phyloP scores from a whole-genome alignment of 2,329 filamentous ascomycete genomes.

The Colletotrichum lindemuthianum region DNA sequence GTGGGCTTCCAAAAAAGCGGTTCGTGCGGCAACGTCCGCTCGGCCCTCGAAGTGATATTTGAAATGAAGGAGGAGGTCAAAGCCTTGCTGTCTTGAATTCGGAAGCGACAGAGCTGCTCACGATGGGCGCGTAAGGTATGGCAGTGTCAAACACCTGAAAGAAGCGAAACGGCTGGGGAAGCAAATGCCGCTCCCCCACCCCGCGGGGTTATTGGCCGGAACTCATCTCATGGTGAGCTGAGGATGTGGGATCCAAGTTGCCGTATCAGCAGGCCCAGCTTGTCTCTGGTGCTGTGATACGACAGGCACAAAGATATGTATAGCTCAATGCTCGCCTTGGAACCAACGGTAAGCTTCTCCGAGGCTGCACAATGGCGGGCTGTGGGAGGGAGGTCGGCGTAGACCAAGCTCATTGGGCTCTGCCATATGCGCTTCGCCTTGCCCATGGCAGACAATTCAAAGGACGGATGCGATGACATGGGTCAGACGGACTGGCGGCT shows the following conservation, averaged over 20 bases:
- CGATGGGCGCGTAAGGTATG: no score
- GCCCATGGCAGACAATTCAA: conserved; percentile 6
- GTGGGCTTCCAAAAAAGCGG: conserved; percentile 9
- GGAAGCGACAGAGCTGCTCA: no score
- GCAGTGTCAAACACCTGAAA: no score
- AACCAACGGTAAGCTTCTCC: conserved; percentile 23
- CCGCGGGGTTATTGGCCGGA: conserved; percentile 15
- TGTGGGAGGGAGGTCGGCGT: conserved; percentile 3
- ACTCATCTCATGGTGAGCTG: conserved; percentile 29
- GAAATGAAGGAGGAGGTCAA: not conserved
- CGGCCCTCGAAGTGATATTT: conserved; percentile 4
- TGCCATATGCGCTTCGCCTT: conserved; percentile 27
- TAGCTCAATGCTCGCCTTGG: conserved; percentile 9
- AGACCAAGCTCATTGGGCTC: conserved; percentile 25
- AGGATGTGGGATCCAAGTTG: conserved; percentile 24
- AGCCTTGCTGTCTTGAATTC: no score
- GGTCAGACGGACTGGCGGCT: conserved; percentile 11
- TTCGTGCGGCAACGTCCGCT: conserved; percentile 14
- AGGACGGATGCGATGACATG: not conserved
- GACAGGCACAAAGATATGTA: conserved; percentile 15
- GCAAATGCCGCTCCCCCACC: not conserved
- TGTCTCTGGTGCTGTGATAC: conserved; percentile 24
- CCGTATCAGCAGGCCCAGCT: conserved; percentile 20
- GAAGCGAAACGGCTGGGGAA: no score
- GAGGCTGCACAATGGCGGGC: conserved; percentile 11